Evolutionary conservation across 192 early-diverging fungal genomes (phyloP), one percentile per base, ranked within the genome.

Genomic region (Mortierella hygrophila): DNA sequence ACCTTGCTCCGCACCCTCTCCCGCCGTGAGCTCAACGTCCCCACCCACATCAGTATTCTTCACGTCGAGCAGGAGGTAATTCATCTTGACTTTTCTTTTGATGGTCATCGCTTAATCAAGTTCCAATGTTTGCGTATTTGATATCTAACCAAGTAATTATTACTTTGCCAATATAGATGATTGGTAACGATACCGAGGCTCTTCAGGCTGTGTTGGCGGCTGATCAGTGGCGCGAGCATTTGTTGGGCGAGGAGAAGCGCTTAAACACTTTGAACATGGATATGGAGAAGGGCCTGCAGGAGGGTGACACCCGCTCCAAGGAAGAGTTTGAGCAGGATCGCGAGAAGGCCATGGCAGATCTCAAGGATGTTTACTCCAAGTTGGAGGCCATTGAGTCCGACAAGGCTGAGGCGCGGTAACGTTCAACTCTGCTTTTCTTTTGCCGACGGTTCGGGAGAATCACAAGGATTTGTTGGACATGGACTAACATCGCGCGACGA

Each of bases 1-100:
- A 97, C 96, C 29, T 89, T 97, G 1, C 73, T 97, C 72, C 91
- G 94, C 44, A 94, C 95, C 65, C 93, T 97, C 72, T 91, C 95
- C 35, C 87, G 91, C 78, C 94, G 98, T 83, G 99, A 99, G 88
- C 89, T 99, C 78, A 90, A 90, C 21, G 92, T 98, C 23, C 97
- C 98, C 42, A 91, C 93, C 1, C 97, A 99, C 84, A 98, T 99
- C 79, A 94, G 95, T 74, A 95, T 99, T 78, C 89, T 99, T 77
- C 97, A 99, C 91, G 99, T 99, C 60, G 99, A 99, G 83, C 99
- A 99, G 84, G 99, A 99, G 89, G 95, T 94, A 90, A 82, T 20
- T 73, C 38, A 21, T 15, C 68, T 32, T 42, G 0, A 26, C 32
- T 71, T 78, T 38, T 18, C 29, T 65, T 16, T 23, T 72, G 42